Percentiles rank a stretch among this genome's conserved stretches.
Conservation (phyloP, 2,329 filamentous ascomycete species). For the Fusarium sp. region DNA sequence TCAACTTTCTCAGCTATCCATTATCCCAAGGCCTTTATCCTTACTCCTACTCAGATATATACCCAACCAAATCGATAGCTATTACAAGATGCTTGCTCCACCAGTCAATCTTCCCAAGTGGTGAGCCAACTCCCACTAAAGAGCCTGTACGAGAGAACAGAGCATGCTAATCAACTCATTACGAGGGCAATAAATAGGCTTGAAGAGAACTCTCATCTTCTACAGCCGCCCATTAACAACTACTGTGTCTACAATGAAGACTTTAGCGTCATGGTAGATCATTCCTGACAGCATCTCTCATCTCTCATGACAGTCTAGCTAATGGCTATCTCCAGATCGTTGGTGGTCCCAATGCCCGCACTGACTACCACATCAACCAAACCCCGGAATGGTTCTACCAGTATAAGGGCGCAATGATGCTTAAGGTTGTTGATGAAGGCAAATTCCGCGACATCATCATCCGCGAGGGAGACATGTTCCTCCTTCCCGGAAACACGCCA, state of each 20-base stretch:
- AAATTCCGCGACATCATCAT: slow-evolving; percentile 88
- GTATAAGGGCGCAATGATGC: slow-evolving; percentile 90
- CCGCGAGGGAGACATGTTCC: slow-evolving; percentile 92
- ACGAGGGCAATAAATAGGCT: slow-evolving; percentile 74
- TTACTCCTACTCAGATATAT: not conserved
- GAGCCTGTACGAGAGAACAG: slow-evolving; percentile 1
- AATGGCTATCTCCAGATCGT: slow-evolving; percentile 72
- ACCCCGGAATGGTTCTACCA: slow-evolving; percentile 99
- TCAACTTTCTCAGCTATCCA: not conserved
- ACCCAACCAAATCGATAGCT: not conserved
- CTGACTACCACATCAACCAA: slow-evolving; percentile 98
- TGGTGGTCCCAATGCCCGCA: slow-evolving; percentile 93
- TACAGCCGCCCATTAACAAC: slow-evolving; percentile 96
- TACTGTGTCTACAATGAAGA: slow-evolving; percentile 93
- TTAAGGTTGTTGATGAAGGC: slow-evolving; percentile 85
- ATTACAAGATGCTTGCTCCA: slow-evolving; percentile 59
- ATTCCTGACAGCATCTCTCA: not conserved
- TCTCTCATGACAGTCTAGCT: not conserved
- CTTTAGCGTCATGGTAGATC: slow-evolving; percentile 81
- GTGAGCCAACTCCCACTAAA: slow-evolving; percentile 55
- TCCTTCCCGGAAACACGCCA: slow-evolving; percentile 93
- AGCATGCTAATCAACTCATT: slow-evolving; percentile 20
- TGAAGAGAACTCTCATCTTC: slow-evolving; percentile 88
- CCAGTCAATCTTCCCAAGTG: slow-evolving; percentile 71
- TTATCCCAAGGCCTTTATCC: not conserved